Evolutionary conservation across 2,329 filamentous ascomycete genomes (phyloP), one percentile per base, ranked within the genome.

Genomic region (Microdochium trichocladiopsis): DNA sequence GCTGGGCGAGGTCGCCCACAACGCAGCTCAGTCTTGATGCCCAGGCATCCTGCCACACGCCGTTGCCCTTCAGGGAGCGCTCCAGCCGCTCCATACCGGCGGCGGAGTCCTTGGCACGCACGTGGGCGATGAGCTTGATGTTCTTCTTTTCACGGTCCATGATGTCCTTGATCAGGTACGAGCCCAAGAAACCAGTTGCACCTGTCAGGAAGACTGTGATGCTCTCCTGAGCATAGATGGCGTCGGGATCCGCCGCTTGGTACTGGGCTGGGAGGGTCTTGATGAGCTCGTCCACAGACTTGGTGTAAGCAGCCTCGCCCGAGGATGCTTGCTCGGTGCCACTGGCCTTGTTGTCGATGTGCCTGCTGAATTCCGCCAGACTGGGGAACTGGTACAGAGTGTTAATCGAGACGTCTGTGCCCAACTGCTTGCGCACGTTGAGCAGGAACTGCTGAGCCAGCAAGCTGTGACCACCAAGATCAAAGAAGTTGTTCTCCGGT

Each of bases 141-240:
- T 72, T 68, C 18, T 72, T 78, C 16, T 71, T 71, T 10, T 74
- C 72, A 23, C 86, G 76, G 37, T 79, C 79, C 1, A 96, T 76
- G 1, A 96, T 69, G 52, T 95, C 89, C 52, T 80, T 80, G 28
- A 95, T 73, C 11, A 96, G 74, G 63, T 91, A 95, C 0, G 88
- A 80, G 25, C 92, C 92, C 21, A 96, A 70, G 74, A 96, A 96
- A 2, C 92, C 92, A 4, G 92, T 96, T 3, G 89, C 90, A 45
- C 93, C 91, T 2, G 92, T 96, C 4, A 96, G 72, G 67, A 96
- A 88, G 11, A 94, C 77, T 0, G 86, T 90, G 31, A 73, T 60
- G 3, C 25, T 31, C 24, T 49, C 49, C 23, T 60, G 45, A 18
- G 57, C 43, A 9, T 21, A 47, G 2, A 61, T 50, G 4, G 55